A percentile compares a stretch with the other conserved stretches of the same genome.
phyloP scores from a whole-genome alignment of 2,329 filamentous ascomycete species.

The Colletotrichum kahawae region DNA sequence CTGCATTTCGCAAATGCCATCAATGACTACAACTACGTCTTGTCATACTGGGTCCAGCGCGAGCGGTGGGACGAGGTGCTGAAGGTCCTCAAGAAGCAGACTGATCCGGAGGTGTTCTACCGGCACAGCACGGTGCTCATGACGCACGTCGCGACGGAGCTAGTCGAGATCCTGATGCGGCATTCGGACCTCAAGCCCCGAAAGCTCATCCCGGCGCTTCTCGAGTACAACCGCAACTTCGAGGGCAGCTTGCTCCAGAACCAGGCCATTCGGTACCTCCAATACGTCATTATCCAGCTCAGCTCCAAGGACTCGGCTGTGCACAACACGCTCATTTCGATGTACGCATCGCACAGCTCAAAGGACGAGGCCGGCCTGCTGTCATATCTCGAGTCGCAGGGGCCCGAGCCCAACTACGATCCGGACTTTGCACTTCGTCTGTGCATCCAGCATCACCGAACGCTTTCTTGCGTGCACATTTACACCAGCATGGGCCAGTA shows the following conservation, averaged over 20 bases:
- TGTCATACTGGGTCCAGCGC: conserved; percentile 96
- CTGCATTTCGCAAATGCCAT: conserved; percentile 88
- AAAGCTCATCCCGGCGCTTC: conserved; percentile 87
- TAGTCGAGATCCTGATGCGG: conserved; percentile 95
- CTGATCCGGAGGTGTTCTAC: conserved; percentile 91
- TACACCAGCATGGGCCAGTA: conserved; percentile 98
- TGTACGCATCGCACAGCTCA: conserved; percentile 87
- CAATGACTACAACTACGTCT: conserved; percentile 91
- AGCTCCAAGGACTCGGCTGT: conserved; percentile 83
- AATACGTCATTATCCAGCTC: conserved; percentile 89
- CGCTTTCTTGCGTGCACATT: conserved; percentile 94
- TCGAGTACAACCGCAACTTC: conserved; percentile 88
- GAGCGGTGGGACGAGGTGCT: conserved; percentile 91
- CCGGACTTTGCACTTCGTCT: conserved; percentile 94
- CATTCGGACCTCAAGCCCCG: conserved; percentile 85
- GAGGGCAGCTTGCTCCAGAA: conserved; percentile 75
- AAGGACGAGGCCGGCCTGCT: conserved; percentile 85
- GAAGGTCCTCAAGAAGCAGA: conserved; percentile 90
- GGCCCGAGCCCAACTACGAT: conserved; percentile 86
- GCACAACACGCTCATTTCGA: conserved; percentile 95
- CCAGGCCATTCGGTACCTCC: conserved; percentile 91
- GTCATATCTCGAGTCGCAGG: conserved; percentile 88
- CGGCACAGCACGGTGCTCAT: conserved; percentile 97
- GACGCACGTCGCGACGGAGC: conserved; percentile 81
- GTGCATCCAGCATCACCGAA: conserved; percentile 92